A percentile compares a stretch with the other conserved stretches of the same genome.
phyloP scores from a whole-genome alignment of 2,329 filamentous ascomycete species.

The Xylariaceae sp. region DNA sequence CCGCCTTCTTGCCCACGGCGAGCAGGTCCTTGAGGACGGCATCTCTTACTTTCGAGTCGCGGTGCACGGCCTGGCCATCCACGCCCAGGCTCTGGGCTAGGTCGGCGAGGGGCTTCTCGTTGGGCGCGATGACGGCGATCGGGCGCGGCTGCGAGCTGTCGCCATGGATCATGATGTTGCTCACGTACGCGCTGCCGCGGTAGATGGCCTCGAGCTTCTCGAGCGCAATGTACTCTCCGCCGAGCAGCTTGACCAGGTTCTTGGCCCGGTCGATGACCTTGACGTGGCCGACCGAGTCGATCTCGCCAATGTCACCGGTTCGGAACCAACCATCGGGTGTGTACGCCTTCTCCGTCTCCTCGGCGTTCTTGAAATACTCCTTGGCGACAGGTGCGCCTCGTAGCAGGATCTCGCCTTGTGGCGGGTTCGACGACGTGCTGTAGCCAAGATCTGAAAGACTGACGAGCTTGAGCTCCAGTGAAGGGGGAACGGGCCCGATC shows the following conservation, averaged over 20 bases:
- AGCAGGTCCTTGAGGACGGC: constrained; percentile 62
- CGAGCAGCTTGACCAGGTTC: constrained; percentile 93
- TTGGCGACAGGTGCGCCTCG: constrained; percentile 69
- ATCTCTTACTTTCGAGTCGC: constrained; percentile 58
- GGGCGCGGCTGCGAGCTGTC: constrained; percentile 70
- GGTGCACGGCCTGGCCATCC: constrained; percentile 61
- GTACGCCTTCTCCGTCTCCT: constrained; percentile 74
- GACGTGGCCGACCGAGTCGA: constrained; percentile 72
- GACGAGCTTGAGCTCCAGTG: constrained; percentile 85
- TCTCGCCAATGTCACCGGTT: constrained; percentile 93
- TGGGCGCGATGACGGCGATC: constrained; percentile 71
- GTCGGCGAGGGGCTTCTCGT: constrained; percentile 57
- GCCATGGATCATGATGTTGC: constrained; percentile 84
- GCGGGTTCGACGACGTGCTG: constrained; percentile 63
- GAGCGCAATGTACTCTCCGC: constrained; percentile 93
- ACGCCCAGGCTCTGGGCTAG: constrained; percentile 58
- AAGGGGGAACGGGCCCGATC: constrained; percentile 72
- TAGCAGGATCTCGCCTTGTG: constrained; percentile 91
- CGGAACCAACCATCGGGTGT: constrained; percentile 92
- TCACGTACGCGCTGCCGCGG: constrained; percentile 69
- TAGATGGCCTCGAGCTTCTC: constrained; percentile 95
- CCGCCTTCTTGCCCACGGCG: constrained; percentile 56
- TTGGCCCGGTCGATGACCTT: constrained; percentile 94
- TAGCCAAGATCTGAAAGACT: constrained; percentile 88
- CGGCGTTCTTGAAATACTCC: constrained; percentile 78